Evolutionary conservation across 371 early-diverging fungal species (phyloP), one percentile per base, ranked within the genome.

Genomic region (Syncephalastrum monosporum): DNA sequence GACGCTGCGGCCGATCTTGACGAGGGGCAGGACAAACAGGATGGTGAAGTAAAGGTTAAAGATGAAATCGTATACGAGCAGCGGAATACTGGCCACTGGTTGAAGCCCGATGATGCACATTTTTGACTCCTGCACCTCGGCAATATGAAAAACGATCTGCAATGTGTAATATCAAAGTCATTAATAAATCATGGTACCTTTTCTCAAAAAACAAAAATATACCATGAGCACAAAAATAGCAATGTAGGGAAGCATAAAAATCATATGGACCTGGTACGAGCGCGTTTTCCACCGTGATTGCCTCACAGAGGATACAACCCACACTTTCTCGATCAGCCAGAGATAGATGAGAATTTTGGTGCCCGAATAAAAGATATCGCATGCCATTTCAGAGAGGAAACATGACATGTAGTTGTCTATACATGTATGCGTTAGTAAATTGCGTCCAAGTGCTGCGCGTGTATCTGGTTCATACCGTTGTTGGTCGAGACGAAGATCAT

Each of bases 21-120:
- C 25, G n/a, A 84, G 50, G 0, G 81, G 72, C 6, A 54, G 55
- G 7, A 82, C 53, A 43, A 84, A 84, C 33, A 81, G 64, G 10
- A 69, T 51, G 0, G 82, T 82, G 69, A 82, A 74, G 50, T 79
- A 79, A 7, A 70, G n/a, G 29, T 73, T 79, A 64, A 75, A 71
- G 7, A 68, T 24, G 75, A 75, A 59, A 16, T 27, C 21, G 8
- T 41, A 58, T 68, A 75, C 79, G 52, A 79, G 42, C 27, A 83
- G 61, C 0, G 72, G 72, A 29, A 78, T 59, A 49, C 77, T 72
- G 15, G 81, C 82, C 23, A 70, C 33, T 6, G 77, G 68, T 57
- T 72, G 57, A 4, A 82, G 53, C 14, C 84, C 82, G 38, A 82
- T 80, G 48, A 66, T 63, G 53, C 84, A 83, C 8, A 53, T 52